Percentiles rank a stretch among this genome's conserved stretches.
These are phyloP conservation scores for Euphorbia tirucalli DNA, from an alignment of 345 rosid genomes.

Conservation along the genomic window DNA sequence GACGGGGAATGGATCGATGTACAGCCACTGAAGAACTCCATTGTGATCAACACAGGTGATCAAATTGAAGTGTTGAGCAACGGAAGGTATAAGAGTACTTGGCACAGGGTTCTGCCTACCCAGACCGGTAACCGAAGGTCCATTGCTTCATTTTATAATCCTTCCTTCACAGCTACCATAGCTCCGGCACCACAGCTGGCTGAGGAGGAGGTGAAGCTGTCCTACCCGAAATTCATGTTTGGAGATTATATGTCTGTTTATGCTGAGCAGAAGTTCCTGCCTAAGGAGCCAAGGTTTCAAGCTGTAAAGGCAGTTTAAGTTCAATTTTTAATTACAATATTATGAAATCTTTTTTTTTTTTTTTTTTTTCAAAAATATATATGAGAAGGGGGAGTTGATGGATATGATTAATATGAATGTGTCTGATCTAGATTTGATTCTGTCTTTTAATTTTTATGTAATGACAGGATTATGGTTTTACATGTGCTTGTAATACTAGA, in stretches of 20 bases:
- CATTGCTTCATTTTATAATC: constrained; percentile 85
- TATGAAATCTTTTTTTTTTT: neutral
- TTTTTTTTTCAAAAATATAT: too few species aligned
- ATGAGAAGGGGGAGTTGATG: constrained; percentile 25
- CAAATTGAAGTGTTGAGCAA: constrained; percentile 91
- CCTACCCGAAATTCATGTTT: constrained; percentile 73
- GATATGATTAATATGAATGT: neutral
- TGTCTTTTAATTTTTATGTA: too few species aligned
- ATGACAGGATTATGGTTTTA: too few species aligned
- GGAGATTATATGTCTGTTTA: constrained; percentile 94
- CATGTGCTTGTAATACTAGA: too few species aligned
- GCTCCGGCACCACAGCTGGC: constrained; percentile 54
- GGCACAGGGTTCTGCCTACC: constrained; percentile 70
- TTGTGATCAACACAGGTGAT: constrained; percentile 88
- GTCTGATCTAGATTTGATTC: constrained; percentile 4
- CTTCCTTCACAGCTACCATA: constrained; percentile 68
- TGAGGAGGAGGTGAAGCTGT: constrained; percentile 24
- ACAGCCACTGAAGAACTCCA: constrained; percentile 59
- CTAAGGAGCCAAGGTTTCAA: constrained; percentile 85
- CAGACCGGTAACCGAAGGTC: constrained; percentile 66
- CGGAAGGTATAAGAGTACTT: constrained; percentile 81
- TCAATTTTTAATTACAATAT: too few species aligned
- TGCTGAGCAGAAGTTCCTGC: constrained; percentile 77
- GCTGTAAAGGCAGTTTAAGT: constrained; percentile 53
- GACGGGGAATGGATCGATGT: constrained; percentile 83